Evolutionary conservation across 805 yeast genomes (phyloP), one percentile per base, ranked within the genome.

Genomic region (Yarrowia phangngaensis): DNA sequence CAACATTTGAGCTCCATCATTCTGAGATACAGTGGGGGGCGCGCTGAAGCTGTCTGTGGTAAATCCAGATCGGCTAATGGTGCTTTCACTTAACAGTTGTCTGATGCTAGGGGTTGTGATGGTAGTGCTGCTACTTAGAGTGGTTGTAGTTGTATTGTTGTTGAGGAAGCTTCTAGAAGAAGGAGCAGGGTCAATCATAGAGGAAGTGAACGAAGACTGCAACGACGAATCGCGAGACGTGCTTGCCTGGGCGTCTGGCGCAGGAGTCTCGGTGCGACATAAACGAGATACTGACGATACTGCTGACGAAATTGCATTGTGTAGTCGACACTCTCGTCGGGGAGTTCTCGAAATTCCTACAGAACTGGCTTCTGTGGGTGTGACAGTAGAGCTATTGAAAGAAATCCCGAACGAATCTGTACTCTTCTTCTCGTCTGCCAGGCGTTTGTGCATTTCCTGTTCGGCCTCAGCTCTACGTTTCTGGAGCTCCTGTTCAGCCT

Each of bases 401-500:
- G n/a, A n/a, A n/a, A n/a, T n/a, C n/a, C n/a, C 12, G 9, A 16
- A 16, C 7, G 43, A 16, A 14, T 23, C 41, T 11, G 13, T 14
- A 20, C 27, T 20, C 20, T 35, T 30, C 43, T 35, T 35, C 15
- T 24, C 30, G 22, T 24, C 43, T 12, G 30, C 20, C 30, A 23
- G 41, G 2, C 41, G 41, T 6, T 29, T 27, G 29, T 35, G 41
- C 41, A 35, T 35, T 29, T 36, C 43, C 23, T 24, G 43, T 16
- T 38, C 32, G 13, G 11, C 32, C 32, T 38, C 45, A 6, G 45
- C 45, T 19, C 45, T 31, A 15, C 45, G 45, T n/a, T 32, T 31
- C 32, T 17, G 45, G 13, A 38, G 45, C 32, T 38, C 45, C 45
- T 38, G 45, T 17, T 38, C 45, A 5, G 45, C 45, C 45, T 41